Evolutionary conservation across 2,329 filamentous ascomycete genomes (phyloP), one percentile per base, ranked within the genome.

Genomic region (Fusarium pseudoanthophilum): DNA sequence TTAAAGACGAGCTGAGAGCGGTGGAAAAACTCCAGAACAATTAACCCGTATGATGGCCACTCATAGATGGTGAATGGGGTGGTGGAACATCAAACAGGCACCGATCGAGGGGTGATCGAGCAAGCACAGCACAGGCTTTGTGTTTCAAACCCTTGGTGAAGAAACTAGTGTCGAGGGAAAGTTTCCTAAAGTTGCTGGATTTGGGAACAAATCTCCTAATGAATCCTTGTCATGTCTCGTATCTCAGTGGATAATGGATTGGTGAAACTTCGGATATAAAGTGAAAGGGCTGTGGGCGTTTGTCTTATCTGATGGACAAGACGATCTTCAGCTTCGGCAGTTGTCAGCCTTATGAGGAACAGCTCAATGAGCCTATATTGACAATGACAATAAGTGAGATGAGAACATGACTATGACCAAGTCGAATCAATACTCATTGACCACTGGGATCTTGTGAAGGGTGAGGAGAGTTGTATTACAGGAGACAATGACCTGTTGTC

Each of bases 91-190:
- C 65, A 74, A 64, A 73, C 72, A 63, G 64, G 34, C 28, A 65
- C 69, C 60, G 60, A 69, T 63, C 60, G 74, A 75, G 70, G 63
- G 59, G 59, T 56, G 67, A 69, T 58, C 58, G 26, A 59, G 58
- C 43, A 45, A 45, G 43, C 16, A 26, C 43, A 45, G 43, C 65
- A 62, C 59, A 66, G 75, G 58, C 63, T 57, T 65, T 65, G 39
- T 60, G 75, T 77, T 77, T 77, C 75, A 59, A 77, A 67, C 46
- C 69, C 69, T 73, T 61, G 21, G 57, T 67, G 64, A 60, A 48
- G 34, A 53, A 43, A n/a, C 49, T 63, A 56, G 71, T 65, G 48
- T 61, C 32, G 45, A 56, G 11, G 24, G 32, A 40, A 49, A 36
- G 58, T 64, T 46, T 21, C 37, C 42, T 18, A 49, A 52, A 51